A percentile compares a stretch with the other conserved stretches of the same genome.
Conservation (phyloP, 495 filamentous ascomycete species). For the Pseudoneurospora amorphoporcata region DNA sequence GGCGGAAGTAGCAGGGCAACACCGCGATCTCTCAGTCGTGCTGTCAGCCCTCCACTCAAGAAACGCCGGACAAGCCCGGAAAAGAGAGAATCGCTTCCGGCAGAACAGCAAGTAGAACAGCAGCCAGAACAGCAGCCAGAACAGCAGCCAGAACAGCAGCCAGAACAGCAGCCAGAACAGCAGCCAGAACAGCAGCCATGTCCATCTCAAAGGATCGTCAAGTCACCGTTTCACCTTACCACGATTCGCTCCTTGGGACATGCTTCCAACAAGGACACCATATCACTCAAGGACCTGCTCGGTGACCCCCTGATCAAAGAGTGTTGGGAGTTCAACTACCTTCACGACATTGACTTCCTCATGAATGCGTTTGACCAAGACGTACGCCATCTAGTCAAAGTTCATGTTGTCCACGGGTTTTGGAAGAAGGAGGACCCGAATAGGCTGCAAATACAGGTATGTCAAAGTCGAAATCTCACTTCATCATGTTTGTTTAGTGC, state of each 20-base stretch:
- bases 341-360: constrained; percentile 70
- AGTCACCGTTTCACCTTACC: constrained; percentile 69
- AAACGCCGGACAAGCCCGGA: constrained; percentile 13
- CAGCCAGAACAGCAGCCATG: background rate
- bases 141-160: too few species aligned
- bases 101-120: background rate
- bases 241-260: constrained; percentile 54
- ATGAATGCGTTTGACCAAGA: constrained; percentile 57
- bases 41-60: constrained; percentile 33
- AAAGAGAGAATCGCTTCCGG: background rate
- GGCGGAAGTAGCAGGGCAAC: background rate
- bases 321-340: constrained; percentile 86
- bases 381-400: constrained; percentile 49
- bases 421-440: constrained; percentile 68
- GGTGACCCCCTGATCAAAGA: constrained; percentile 74
- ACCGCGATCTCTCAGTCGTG: constrained; percentile 22
- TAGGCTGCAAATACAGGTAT: constrained; percentile 51
- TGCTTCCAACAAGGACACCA: constrained; percentile 53
- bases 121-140: background rate
- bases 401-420: constrained; percentile 78
- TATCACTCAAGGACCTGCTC: constrained; percentile 61
- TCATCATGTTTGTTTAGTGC: background rate
- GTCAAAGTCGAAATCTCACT: background rate
- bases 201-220: background rate
- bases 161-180: background rate